phyloP scores from a whole-genome alignment of 2,329 filamentous ascomycete genomes.

The Aspergillus terreus region DNA sequence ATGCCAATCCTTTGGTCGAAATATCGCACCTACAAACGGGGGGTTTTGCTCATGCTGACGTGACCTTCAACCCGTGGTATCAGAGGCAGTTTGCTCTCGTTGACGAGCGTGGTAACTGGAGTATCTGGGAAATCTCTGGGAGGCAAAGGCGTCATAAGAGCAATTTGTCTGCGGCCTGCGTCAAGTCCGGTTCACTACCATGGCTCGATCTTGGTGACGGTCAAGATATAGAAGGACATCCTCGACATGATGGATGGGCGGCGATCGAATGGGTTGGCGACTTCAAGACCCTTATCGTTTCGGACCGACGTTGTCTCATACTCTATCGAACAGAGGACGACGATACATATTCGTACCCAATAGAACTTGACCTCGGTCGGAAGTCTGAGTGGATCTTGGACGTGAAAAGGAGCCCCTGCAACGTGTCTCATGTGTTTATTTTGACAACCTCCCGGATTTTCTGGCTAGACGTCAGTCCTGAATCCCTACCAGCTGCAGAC shows the following conservation, averaged over 20 bases:
- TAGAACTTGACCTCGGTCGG: conserved; percentile 35
- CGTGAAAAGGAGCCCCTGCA: conserved; percentile 41
- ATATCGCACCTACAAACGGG: conserved; percentile 44
- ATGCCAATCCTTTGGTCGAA: conserved; percentile 45
- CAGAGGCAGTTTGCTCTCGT: conserved; percentile 55
- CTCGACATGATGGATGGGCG: conserved; percentile 43
- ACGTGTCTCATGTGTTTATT: conserved; percentile 47
- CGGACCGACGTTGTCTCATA: conserved; percentile 44
- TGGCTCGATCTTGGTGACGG: conserved; percentile 14
- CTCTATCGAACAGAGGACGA: conserved; percentile 31
- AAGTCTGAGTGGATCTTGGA: conserved; percentile 54
- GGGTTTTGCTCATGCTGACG: conserved; percentile 48
- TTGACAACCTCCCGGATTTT: conserved; percentile 52
- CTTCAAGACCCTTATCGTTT: conserved; percentile 47
- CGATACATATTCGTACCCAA: conserved; percentile 20
- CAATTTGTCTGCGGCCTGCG: conserved; percentile 25
- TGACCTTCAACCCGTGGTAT: conserved; percentile 59
- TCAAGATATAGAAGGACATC: conserved; percentile 8
- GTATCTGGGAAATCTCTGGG: conserved; percentile 44
- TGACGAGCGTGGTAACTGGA: conserved; percentile 54
- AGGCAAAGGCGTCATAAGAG: conserved; percentile 25
- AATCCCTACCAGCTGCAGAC: conserved; percentile 19
- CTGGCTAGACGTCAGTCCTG: conserved; percentile 38
- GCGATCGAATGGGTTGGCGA: conserved; percentile 38
- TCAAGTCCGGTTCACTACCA: conserved; percentile 30